Conservation (phyloP, 2,329 filamentous ascomycete species). For the Botrytis squamosa region DNA sequence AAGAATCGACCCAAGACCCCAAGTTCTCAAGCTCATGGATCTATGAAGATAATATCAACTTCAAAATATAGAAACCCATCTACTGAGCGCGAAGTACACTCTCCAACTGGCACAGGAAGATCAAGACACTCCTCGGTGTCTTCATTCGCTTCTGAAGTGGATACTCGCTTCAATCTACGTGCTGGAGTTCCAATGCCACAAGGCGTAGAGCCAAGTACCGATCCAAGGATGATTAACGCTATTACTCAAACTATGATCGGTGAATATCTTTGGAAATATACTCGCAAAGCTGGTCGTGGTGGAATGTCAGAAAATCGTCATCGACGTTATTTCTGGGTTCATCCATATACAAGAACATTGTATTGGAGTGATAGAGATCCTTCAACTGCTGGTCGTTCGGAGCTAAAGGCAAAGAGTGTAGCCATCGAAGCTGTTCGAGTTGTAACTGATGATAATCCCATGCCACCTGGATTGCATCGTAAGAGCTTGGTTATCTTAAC, state of each 20-base stretch:
- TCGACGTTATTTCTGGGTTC: conserved; percentile 97
- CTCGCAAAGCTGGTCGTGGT: conserved; percentile 84
- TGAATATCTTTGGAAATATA: conserved; percentile 99
- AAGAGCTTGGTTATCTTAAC: conserved; percentile 92
- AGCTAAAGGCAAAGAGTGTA: conserved; percentile 83
- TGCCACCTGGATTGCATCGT: conserved; percentile 88
- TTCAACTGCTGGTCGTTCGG: conserved; percentile 69
- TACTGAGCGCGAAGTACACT: conserved; percentile 51
- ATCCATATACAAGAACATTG: conserved; percentile 91
- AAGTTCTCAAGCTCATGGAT: conserved; percentile 47
- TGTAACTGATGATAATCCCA: conserved; percentile 90
- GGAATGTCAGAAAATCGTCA: conserved; percentile 89
- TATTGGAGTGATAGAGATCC: conserved; percentile 97
- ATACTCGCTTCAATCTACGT: conserved; percentile 82
- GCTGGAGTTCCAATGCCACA: conserved; percentile 52
- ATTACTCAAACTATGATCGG: conserved; percentile 99
- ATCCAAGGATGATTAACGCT: conserved; percentile 97
- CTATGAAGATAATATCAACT: conserved; percentile 44
- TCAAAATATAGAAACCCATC: conserved; percentile 49
- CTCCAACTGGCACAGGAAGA: conserved; percentile 43
- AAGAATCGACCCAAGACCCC: conserved; percentile 58
- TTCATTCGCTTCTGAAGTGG: conserved; percentile 92
- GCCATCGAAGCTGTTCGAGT: conserved; percentile 87
- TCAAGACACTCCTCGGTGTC: conserved; percentile 83
- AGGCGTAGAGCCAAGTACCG: conserved; percentile 70